phyloP scores from a whole-genome alignment of 768 basidiomycete species.

The Asterophora lycoperdoides region DNA sequence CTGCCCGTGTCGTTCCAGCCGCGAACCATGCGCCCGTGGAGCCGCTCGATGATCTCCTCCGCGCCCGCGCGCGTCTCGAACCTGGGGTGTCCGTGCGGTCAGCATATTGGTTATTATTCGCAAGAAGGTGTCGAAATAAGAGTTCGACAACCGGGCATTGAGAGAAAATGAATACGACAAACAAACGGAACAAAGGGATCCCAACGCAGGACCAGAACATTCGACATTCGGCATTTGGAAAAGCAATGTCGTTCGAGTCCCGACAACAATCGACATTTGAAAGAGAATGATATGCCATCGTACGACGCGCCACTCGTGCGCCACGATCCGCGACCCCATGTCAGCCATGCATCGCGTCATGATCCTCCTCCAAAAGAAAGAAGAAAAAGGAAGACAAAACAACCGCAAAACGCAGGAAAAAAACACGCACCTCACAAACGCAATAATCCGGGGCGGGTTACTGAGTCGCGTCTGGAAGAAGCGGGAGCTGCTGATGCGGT shows the following conservation, averaged over 20 bases:
- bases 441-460: slow-evolving; percentile 74
- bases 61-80: slow-evolving; percentile 69
- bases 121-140: too few relatives aligned
- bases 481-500: slow-evolving; percentile 69
- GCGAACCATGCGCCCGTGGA: slow-evolving; percentile 77
- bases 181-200: too few relatives aligned
- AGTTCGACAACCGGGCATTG: too few relatives aligned
- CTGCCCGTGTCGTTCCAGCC: slow-evolving; percentile 77
- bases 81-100: slow-evolving; percentile 31
- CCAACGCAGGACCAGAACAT: too few relatives aligned
- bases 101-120: background rate
- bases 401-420: background rate
- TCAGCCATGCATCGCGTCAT: too few relatives aligned
- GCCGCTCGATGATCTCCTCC: slow-evolving; percentile 70
- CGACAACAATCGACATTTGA: background rate
- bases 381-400: background rate
- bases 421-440: slow-evolving; percentile 71
- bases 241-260: too few relatives aligned
- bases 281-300: too few relatives aligned
- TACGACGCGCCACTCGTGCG: too few relatives aligned
- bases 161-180: too few relatives aligned
- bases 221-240: too few relatives aligned
- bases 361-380: too few relatives aligned
- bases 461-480: slow-evolving; percentile 79
- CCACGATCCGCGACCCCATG: too few relatives aligned